Evolutionary conservation across 805 yeast genomes (phyloP).

Genomic region (Kuraishia capsulata): DNA sequence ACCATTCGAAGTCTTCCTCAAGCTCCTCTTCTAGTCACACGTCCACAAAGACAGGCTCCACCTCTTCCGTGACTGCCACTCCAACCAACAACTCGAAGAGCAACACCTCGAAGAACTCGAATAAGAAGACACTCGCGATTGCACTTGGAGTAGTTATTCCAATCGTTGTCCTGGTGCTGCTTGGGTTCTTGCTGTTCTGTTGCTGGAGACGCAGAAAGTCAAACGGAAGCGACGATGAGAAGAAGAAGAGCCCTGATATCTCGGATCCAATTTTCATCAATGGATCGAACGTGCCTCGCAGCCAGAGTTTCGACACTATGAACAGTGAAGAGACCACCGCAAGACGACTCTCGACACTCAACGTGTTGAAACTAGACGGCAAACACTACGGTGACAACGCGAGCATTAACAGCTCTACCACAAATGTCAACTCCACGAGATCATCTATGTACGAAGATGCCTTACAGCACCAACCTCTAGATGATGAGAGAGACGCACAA

Average conservation of each 20-base stretch:
- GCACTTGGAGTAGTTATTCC: constrained; percentile 90
- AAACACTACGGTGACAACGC: constrained; percentile 20
- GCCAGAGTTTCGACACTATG: constrained; percentile 6
- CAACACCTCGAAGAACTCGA: constrained; percentile 6
- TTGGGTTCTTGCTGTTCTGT: constrained; percentile 42
- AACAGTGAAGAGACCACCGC: constrained; percentile 10
- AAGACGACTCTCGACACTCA: constrained; percentile 37
- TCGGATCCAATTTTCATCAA: constrained; percentile 29
- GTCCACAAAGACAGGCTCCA: constrained; percentile 16
- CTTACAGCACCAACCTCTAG: constrained; percentile 24
- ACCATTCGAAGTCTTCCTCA: constrained; percentile 14
- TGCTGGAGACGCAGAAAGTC: constrained; percentile 39
- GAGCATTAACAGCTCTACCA: constrained; percentile 38
- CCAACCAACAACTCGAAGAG: constrained; percentile 10
- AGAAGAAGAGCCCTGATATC: constrained; percentile 18
- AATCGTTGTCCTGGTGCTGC: constrained; percentile 37
- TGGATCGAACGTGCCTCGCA: constrained; percentile 13
- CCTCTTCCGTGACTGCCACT: constrained; percentile 19
- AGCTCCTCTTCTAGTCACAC: constrained; percentile 20
- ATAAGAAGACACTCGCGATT: constrained; percentile 62
- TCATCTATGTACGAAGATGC: constrained; percentile 28
- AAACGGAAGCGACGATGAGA: constrained; percentile 15
- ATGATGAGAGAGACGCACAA: constrained; percentile 13
- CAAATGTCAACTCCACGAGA: constrained; percentile 33
- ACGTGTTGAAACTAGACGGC: constrained; percentile 42